Base-by-base conservation (phyloP, 2,329 filamentous ascomycete genomes). In the Gyromitra esculenta region DNA sequence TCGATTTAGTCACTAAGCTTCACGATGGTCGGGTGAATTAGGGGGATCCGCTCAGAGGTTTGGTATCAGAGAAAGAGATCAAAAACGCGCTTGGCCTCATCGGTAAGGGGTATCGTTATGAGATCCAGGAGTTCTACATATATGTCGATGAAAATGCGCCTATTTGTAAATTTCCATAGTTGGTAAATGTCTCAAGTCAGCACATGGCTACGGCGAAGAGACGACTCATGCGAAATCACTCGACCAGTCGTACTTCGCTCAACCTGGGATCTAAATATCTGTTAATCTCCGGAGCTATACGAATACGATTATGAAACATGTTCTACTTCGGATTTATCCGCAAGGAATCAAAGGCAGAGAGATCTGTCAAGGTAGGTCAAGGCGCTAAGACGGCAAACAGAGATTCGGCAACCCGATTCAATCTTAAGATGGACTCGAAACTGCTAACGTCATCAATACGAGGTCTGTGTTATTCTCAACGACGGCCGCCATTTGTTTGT, bases 291-390 rank as follows among this genome's bases (percentile, higher is more conserved):
- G 43, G 43, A 15, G 15, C 9, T 13, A 45, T 45, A 9, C 11
- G 43, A 15, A 45, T 15, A 13, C 43, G 11, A 45, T 15, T 9
- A 9, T 50, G 43, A 50, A 64, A 64, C 62, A 64, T 64, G 62
- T 50, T 64, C 35, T 37, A 52, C 41, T n/a, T 64, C 62, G 45
- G 62, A 41, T 35, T n/a, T 31, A 64, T 41, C 31, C 41, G 15
- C 18, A 43, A 35, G n/a, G 57, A 37, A 8, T 21, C 37, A 25
- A 45, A 9, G 9, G 3, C 1, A 45, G 15, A 21, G 41, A 45
- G 9, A 9, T 9, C 48, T 52, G 18, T 21, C 8, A 52, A 52
- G 48, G 15, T 52, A 21, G 15, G 48, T n/a, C 48, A 21, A 52
- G 18, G 18, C 48, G 43, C 43, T 2, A 45, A 45, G 11, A 15